A percentile compares a stretch with the other conserved stretches of the same genome.
phyloP scores from a whole-genome alignment of 495 filamentous ascomycete species.

The Penicillium cinerascens region DNA sequence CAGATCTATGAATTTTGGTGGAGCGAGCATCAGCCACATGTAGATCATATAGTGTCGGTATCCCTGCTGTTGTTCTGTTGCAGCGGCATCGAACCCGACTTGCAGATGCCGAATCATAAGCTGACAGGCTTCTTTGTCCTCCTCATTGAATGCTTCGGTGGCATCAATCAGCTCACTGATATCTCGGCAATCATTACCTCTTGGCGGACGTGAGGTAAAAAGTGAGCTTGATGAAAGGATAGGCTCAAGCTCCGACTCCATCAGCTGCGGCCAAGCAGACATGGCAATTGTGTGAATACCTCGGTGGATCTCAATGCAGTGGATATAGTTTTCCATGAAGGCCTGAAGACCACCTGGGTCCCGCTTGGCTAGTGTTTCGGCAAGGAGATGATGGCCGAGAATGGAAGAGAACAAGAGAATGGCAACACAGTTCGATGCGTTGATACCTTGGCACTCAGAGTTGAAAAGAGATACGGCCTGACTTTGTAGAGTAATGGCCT shows the following conservation, averaged over 20 bases:
- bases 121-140: conserved; percentile 24
- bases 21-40: conserved; percentile 30
- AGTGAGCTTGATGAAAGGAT: conserved; percentile 16
- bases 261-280: conserved; percentile 20
- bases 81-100: conserved; percentile 18
- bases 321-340: conserved; percentile 29
- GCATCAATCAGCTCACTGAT: no score
- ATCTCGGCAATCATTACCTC: no score
- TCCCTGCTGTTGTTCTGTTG: conserved; percentile 4
- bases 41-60: conserved; percentile 27
- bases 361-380: no score
- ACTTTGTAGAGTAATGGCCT: conserved; percentile 45
- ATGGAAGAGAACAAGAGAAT: no score
- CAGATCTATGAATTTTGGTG: conserved; percentile 24
- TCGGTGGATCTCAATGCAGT: conserved; percentile 35
- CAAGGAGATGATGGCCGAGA: no score
- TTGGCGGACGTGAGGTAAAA: conserved; percentile 17
- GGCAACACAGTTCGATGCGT: no score
- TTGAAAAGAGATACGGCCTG: conserved; percentile 44
- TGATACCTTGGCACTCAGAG: conserved; percentile 5
- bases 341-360: conserved; percentile 13
- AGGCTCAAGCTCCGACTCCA: conserved; percentile 13
- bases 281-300: conserved; percentile 33
- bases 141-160: background rate
- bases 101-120: conserved; percentile 19